Conservation (phyloP, 768 basidiomycete species). For the Pisolithus marmoratus region DNA sequence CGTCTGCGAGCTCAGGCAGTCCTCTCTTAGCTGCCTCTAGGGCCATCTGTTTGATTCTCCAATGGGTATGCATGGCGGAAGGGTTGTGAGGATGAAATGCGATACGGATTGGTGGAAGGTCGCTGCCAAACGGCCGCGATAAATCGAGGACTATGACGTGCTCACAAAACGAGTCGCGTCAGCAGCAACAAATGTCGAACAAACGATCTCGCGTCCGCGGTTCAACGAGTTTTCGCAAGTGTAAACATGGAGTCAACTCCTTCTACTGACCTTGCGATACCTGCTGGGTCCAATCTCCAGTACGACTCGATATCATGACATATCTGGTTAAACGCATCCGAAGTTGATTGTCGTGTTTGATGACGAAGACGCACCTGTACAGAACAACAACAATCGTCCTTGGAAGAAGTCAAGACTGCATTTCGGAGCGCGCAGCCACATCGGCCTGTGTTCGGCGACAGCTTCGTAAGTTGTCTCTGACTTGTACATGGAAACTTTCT, state of each 20-base stretch:
- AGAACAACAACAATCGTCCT: neutral
- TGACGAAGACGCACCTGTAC: slow-evolving; percentile 37
- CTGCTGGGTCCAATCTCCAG: slow-evolving; percentile 31
- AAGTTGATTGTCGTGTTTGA: slow-evolving; percentile 33
- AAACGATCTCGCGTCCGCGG: slow-evolving; percentile 11
- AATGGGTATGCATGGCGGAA: slow-evolving; percentile 21
- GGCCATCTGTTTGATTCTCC: slow-evolving; percentile 17
- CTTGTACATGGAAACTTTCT: slow-evolving; percentile 30
- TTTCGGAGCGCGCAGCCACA: slow-evolving; percentile 30
- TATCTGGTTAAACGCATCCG: slow-evolving; percentile 46
- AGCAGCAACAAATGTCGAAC: slow-evolving; percentile 5
- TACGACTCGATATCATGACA: slow-evolving; percentile 31
- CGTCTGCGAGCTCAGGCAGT: neutral
- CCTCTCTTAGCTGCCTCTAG: slow-evolving; percentile 21
- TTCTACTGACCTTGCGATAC: slow-evolving; percentile 12
- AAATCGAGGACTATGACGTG: slow-evolving; percentile 14
- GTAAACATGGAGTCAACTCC: slow-evolving; percentile 22
- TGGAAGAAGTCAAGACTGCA: neutral
- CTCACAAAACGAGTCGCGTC: slow-evolving; percentile 1
- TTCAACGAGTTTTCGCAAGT: slow-evolving; percentile 16
- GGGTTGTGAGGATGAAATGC: slow-evolving; percentile 25
- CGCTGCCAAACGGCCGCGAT: slow-evolving; percentile 19
- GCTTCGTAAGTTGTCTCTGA: slow-evolving; percentile 34
- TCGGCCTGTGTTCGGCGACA: slow-evolving; percentile 32
- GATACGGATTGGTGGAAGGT: slow-evolving; percentile 28